Evolutionary conservation across 139 green algal species (phyloP).

Genomic region (Asterochloris erici): DNA sequence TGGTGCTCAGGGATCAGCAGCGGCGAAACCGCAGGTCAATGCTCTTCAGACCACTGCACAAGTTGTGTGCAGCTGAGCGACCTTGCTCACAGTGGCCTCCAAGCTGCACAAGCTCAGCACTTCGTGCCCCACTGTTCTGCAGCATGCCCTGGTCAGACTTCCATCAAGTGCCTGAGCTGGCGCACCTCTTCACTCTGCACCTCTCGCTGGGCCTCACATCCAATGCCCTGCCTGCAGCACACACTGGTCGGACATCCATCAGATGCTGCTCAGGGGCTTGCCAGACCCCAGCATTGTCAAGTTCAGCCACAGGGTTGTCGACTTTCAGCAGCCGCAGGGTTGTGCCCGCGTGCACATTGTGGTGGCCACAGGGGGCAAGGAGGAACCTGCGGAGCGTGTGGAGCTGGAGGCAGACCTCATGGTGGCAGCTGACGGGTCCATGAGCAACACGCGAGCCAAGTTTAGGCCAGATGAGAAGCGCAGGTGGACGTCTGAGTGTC

Average conservation of each 20-base stretch:
- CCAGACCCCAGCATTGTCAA: constrained; percentile 12
- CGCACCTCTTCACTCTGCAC: background rate
- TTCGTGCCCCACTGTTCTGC: background rate
- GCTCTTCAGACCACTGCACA: background rate
- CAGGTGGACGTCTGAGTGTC: background rate
- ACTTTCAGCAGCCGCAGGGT: constrained; percentile 3
- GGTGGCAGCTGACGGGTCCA: constrained; percentile 18
- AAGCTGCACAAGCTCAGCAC: background rate
- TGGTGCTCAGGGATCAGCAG: background rate
- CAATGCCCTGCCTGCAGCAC: background rate
- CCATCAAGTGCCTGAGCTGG: background rate
- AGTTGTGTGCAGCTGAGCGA: background rate
- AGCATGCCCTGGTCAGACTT: background rate
- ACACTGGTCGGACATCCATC: constrained; percentile 16
- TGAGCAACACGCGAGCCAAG: constrained; percentile 1
- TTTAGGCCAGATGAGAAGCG: constrained; percentile 6
- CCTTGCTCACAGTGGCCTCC: background rate
- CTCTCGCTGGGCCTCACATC: background rate
- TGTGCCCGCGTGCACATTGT: background rate
- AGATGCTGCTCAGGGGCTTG: background rate
- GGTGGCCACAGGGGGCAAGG: background rate
- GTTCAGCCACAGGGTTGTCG: constrained; percentile 14
- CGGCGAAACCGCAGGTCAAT: background rate
- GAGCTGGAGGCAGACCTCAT: constrained; percentile 5
- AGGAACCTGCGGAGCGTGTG: background rate